These are phyloP conservation scores for Peronospora farinosa DNA, from an alignment of 352 stramenopile genomes.

Conservation along the genomic window DNA sequence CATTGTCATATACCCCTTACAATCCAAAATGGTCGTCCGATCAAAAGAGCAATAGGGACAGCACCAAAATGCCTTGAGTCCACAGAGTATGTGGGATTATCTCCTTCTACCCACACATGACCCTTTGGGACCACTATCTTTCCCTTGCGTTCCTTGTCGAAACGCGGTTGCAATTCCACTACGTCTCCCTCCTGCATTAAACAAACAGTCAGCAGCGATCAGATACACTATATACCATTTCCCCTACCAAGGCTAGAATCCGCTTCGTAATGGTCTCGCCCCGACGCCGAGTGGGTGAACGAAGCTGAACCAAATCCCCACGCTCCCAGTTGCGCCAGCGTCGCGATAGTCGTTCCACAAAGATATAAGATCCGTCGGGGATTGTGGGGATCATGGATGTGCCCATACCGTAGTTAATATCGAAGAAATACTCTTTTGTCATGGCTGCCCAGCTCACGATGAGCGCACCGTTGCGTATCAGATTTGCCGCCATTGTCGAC, in stretches of 20 bases:
- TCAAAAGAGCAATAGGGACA: conserved; percentile 83
- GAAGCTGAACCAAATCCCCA: conserved; percentile 78
- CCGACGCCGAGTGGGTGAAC: conserved; percentile 65
- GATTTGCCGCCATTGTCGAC: conserved; percentile 9
- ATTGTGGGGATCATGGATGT: conserved; percentile 80
- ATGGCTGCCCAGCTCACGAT: conserved; percentile 53
- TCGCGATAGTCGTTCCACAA: conserved; percentile 74
- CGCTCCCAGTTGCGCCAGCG: conserved; percentile 57
- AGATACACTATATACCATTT: too few species aligned
- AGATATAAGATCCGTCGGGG: conserved; percentile 70
- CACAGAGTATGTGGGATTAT: conserved; percentile 91
- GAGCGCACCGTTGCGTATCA: conserved; percentile 48
- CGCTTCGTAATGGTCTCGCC: conserved; percentile 84
- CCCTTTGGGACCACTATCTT: conserved; percentile 85
- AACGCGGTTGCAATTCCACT: conserved; percentile 69
- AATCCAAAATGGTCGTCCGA: conserved; percentile 77
- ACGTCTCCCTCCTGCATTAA: conserved; percentile 64
- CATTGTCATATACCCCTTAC: conserved; percentile 3
- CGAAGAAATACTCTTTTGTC: conserved; percentile 60
- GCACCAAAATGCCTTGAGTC: conserved; percentile 93
- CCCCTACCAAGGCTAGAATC: conserved; percentile 67
- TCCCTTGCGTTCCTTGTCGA: conserved; percentile 45
- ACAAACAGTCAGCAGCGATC: background rate
- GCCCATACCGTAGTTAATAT: conserved; percentile 82
- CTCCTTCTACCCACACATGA: conserved; percentile 95